Evolutionary conservation across 345 rosid genomes (phyloP).

Genomic region (Zanthoxylum bungeanum): DNA sequence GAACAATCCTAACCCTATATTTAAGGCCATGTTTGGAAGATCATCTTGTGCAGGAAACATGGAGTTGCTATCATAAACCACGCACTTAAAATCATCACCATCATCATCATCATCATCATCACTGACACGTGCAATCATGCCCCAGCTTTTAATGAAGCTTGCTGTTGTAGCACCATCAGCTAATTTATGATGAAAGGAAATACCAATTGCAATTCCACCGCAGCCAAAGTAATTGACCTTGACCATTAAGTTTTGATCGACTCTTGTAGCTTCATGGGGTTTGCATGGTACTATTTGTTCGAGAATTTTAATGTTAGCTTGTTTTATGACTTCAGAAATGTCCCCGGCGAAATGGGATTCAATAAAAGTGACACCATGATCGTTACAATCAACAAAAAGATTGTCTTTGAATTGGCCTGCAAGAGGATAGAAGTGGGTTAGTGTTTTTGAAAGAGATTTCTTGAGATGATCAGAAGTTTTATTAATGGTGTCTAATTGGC

Average conservation of each 20-base stretch:
- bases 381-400: conserved; percentile 21
- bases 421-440: conserved; percentile 19
- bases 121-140: conserved; percentile 11
- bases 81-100: not conserved
- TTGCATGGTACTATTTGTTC: conserved; percentile 15
- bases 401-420: conserved; percentile 21
- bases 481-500: not conserved
- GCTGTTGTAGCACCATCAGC: conserved; percentile 24
- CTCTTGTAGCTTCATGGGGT: not conserved
- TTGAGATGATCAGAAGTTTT: conserved; percentile 1
- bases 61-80: conserved; percentile 13
- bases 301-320: not conserved
- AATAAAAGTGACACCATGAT: conserved; percentile 15
- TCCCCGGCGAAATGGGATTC: conserved; percentile 4
- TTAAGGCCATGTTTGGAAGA: not conserved
- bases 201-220: conserved; percentile 25
- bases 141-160: conserved; percentile 20
- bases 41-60: conserved; percentile 19
- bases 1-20: not conserved
- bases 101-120: not conserved
- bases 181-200: conserved; percentile 16
- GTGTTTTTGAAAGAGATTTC: conserved; percentile 16
- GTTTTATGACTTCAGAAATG: conserved; percentile 10
- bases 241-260: not conserved
- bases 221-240: conserved; percentile 28